Evolutionary conservation across 306 rosid genomes (phyloP), one percentile per base, ranked within the genome.

Genomic region (Quercus variabilis): DNA sequence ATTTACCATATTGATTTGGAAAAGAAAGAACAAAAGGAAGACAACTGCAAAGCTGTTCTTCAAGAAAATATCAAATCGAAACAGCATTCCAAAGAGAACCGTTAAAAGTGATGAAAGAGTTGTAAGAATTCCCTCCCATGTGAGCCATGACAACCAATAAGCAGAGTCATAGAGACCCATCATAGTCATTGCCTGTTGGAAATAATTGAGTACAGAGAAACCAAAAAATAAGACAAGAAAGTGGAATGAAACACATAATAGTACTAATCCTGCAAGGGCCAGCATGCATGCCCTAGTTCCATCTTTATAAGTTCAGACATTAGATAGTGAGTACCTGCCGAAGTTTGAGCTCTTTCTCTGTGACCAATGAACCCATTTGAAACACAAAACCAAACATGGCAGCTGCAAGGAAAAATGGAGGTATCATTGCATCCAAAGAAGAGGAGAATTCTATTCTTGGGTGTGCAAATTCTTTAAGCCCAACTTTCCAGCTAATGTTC

Each of bases 101-200:
- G 88, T 68, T 63, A 94, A 87, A 55, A 94, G 83, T 49, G 97
- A 86, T n/a, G 96, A 87, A 74, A 94, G 6, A 14, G 88, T 43
- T 12, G 89, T 78, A 31, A 87, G 77, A 67, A 91, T 72, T 59
- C 92, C 86, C 75, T 94, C 98, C 98, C 97, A 94, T 52, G 90
- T 71, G 75, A 94, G 88, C 97, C 96, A 94, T 46, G 98, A 92
- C 49, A 91, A 73, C 96, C 97, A 94, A 81, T 94, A 94, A 26
- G 97, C 94, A 76, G 90, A 83, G 76, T 92, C 98, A 26, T 85
- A 94, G 65, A 94, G 92, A 71, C 98, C 98, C 98, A 94, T 94
- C 89, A 94, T 87, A 15, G 78, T 76, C 98, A 94, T 94, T 73
- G 96, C 91, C 98, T 94, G 86, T 56, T 55, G 26, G 46, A 77